These are phyloP conservation scores for Septoria petroselini DNA, from an alignment of 2,329 filamentous ascomycete genomes.

Conservation along the genomic window DNA sequence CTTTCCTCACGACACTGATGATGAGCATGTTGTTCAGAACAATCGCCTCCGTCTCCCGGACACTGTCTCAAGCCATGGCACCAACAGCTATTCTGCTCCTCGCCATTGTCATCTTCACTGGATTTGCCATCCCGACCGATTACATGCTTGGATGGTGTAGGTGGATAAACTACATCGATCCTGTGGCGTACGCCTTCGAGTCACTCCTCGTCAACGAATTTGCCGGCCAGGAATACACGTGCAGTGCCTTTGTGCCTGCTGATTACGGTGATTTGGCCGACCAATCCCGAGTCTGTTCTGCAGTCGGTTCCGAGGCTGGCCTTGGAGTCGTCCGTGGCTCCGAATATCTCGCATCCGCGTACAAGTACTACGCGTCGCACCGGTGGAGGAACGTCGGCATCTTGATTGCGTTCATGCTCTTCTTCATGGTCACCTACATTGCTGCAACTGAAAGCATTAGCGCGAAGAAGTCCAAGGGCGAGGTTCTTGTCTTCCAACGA, in stretches of 20 bases:
- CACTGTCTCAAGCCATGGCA: constrained; percentile 57
- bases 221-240: constrained; percentile 58
- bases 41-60: constrained; percentile 72
- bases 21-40: constrained; percentile 88
- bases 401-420: constrained; percentile 46
- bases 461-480: constrained; percentile 52
- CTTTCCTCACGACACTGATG: constrained; percentile 66
- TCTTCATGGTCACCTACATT: constrained; percentile 44
- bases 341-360: constrained; percentile 36
- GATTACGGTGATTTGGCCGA: constrained; percentile 39
- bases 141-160: constrained; percentile 78
- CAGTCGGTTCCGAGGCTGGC: constrained; percentile 44
- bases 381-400: constrained; percentile 51
- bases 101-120: constrained; percentile 65
- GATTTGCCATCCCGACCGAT: constrained; percentile 55
- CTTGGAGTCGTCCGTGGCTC: constrained; percentile 41
- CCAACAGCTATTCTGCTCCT: constrained; percentile 60
- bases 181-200: constrained; percentile 77
- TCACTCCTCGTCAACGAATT: constrained; percentile 72
- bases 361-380: constrained; percentile 38
- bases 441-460: constrained; percentile 47
- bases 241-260: constrained; percentile 44
- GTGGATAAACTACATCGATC: constrained; percentile 81
- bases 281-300: constrained; percentile 40
- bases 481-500: constrained; percentile 50